A percentile compares a stretch with the other conserved stretches of the same genome.
Evolutionary conservation across 768 basidiomycete species (phyloP).

Genomic region (Paxillus rubicundulus): DNA sequence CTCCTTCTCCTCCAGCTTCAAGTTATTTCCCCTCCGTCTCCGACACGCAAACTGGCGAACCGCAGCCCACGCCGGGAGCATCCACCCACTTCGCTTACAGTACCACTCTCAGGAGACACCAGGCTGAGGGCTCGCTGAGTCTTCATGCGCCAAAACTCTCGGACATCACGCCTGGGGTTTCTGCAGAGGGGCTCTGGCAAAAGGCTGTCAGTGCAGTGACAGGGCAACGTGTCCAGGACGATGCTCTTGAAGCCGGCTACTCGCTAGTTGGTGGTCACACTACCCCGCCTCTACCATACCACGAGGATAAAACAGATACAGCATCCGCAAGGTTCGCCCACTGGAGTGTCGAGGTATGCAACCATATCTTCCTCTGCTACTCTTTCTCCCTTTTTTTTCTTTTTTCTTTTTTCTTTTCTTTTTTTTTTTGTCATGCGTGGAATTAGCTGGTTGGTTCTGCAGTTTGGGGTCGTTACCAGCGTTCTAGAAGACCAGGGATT

Average conservation of each 20-base stretch:
- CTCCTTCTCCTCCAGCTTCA: conserved; percentile 73
- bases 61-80: conserved; percentile 62
- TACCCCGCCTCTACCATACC: conserved; percentile 12
- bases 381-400: no score
- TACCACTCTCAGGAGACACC: conserved; percentile 72
- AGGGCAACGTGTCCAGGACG: conserved; percentile 20
- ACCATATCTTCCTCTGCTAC: background rate
- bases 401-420: no score
- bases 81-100: conserved; percentile 79
- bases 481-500: conserved; percentile 11
- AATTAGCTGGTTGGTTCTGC: background rate
- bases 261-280: conserved; percentile 26
- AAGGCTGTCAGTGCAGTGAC: conserved; percentile 34
- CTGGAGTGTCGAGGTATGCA: conserved; percentile 58
- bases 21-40: conserved; percentile 70
- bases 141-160: conserved; percentile 46
- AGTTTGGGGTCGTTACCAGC: background rate
- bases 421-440: background rate
- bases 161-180: conserved; percentile 33
- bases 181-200: conserved; percentile 54
- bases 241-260: conserved; percentile 40
- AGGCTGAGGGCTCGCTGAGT: conserved; percentile 44
- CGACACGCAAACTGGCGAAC: conserved; percentile 44
- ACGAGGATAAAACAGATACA: conserved; percentile 44
- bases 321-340: conserved; percentile 69